A percentile compares a stretch with the other conserved stretches of the same genome.
phyloP scores from a whole-genome alignment of 805 yeast species.

The Yamadazyma laniorum region DNA sequence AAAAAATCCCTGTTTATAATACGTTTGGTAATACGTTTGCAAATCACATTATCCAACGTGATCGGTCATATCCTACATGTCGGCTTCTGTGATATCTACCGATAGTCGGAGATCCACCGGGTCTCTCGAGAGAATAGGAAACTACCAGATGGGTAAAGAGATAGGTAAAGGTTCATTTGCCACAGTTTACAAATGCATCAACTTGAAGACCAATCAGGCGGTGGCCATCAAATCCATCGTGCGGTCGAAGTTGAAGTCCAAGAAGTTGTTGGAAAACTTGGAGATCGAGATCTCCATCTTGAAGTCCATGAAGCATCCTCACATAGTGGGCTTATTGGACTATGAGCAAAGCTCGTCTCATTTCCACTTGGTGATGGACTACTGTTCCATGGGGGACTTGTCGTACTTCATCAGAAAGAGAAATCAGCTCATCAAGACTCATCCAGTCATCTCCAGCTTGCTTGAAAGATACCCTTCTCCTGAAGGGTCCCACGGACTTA shows the following conservation, averaged over 20 bases:
- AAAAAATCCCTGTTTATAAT: no score
- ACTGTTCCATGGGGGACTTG: conserved; percentile 92
- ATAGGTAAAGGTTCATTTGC: conserved; percentile 97
- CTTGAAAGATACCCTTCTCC: conserved; percentile 85
- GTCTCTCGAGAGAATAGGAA: conserved; percentile 31
- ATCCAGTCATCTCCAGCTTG: conserved; percentile 75
- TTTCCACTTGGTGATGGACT: conserved; percentile 92
- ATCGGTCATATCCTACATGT: conserved; percentile 2
- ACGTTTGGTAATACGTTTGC: no score
- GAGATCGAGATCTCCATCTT: conserved; percentile 90
- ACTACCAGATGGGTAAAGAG: conserved; percentile 67
- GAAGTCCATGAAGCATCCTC: conserved; percentile 87
- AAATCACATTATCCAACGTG: not conserved
- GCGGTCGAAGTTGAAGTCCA: conserved; percentile 75
- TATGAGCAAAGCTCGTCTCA: conserved; percentile 74
- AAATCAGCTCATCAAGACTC: conserved; percentile 64
- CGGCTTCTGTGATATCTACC: conserved; percentile 6
- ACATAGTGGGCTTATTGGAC: conserved; percentile 83
- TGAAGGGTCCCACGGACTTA: conserved; percentile 70
- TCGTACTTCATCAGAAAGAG: conserved; percentile 81
- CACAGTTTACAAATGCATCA: conserved; percentile 82
- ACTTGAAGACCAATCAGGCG: conserved; percentile 49
- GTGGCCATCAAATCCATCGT: conserved; percentile 91
- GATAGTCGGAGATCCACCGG: conserved; percentile 1
- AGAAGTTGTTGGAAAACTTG: conserved; percentile 83